phyloP scores from a whole-genome alignment of 257 asterid genomes.

The Prunella vulgaris region DNA sequence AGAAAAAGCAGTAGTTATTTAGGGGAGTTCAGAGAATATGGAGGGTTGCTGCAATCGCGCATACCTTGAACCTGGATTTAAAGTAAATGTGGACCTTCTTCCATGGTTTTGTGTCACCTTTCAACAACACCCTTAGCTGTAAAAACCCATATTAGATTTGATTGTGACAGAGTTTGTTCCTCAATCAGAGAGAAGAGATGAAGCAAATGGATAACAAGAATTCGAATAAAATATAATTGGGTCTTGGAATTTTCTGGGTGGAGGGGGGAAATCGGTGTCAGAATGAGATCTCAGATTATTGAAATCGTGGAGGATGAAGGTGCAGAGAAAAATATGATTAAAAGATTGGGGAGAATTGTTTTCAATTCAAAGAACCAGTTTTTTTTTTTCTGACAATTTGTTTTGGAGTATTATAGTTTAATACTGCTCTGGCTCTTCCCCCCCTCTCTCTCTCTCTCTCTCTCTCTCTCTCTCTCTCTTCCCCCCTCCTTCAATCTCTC shows the following conservation, averaged over 20 bases:
- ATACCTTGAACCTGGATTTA: slow-evolving; percentile 88
- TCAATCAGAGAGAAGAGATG: slow-evolving; percentile 58
- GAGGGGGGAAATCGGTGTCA: slow-evolving; percentile 78
- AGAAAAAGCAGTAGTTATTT: slow-evolving; percentile 40
- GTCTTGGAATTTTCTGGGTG: slow-evolving; percentile 39
- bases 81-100: slow-evolving; percentile 71
- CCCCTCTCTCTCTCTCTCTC: background rate
- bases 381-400: slow-evolving; percentile 31
- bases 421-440: slow-evolving; percentile 1
- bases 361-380: slow-evolving; percentile 34
- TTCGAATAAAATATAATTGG: background rate
- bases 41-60: slow-evolving; percentile 32
- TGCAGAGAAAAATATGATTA: background rate
- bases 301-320: slow-evolving; percentile 21
- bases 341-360: slow-evolving; percentile 22
- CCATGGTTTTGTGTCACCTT: slow-evolving; percentile 59
- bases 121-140: slow-evolving; percentile 81
- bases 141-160: slow-evolving; percentile 70
- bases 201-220: slow-evolving; percentile 46
- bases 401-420: slow-evolving; percentile 27
- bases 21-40: slow-evolving; percentile 73
- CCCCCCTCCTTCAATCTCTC: no score
- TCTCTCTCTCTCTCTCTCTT: slow-evolving; percentile 13
- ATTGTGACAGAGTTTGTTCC: slow-evolving; percentile 96
- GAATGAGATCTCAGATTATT: slow-evolving; percentile 74